Base-by-base conservation (phyloP, 305 asterid species). In the Fraxinus paxiana region DNA sequence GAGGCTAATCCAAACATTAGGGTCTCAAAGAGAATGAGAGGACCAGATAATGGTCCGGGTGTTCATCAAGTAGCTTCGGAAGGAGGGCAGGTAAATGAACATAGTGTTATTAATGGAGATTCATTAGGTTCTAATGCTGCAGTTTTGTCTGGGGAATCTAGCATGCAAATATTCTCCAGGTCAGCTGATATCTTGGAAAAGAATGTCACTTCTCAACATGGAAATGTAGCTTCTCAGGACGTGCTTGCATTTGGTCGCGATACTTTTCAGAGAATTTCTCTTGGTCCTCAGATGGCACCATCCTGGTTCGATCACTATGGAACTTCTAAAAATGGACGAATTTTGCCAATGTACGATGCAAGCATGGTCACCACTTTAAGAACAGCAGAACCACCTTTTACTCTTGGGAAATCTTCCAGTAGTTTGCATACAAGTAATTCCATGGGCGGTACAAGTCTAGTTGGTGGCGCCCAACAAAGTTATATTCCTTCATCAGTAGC, bases 221-320 rank as follows among this genome's bases (percentile, higher is more conserved):
- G 89, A 61, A 90, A 83, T 78, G 38, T 79, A 59, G 79, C 87
- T 73, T 77, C 88, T 54, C 87, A 89, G 72, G 88, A 87, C 69
- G 67, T 41, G 83, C 79, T 46, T 80, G 90, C 78, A 31, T 54
- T 73, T 89, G 82, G 78, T 78, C 83, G 18, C 76, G 84, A 86
- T 75, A 87, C 75, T 72, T 83, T 90, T 79, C 92, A 77, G 81
- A 83, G 82, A 59, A 75, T 74, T 48, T 76, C 85, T 82, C 74
- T 26, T 77, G 30, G 81, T 84, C 91, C 92, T 18, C 95, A 91
- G 86, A 91, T 94, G 91, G 93, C 90, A 13, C 88, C 95, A 35
- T 88, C 97, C 17, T 92, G 93, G 97, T 89, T 90, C 61, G 88
- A 83, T 85, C 92, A 88, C 83, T 86, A 82, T 81, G 93, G 90